Conservation (phyloP, 139 green algal genomes). For the Chlorokybus atmophyticus region DNA sequence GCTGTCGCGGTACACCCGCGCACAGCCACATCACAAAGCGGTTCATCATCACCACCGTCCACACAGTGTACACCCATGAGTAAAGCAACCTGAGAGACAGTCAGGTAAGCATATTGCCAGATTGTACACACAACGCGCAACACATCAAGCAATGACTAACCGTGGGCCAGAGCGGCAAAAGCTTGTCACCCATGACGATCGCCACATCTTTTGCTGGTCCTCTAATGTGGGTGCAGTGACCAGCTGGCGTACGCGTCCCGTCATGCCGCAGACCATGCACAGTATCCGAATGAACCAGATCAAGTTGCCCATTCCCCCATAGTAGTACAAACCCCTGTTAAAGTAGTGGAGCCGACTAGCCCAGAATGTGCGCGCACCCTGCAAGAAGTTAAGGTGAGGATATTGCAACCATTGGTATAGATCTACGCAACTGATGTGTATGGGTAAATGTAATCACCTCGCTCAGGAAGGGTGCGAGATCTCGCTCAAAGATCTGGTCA, state of each 20-base stretch:
- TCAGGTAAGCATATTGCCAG: too few species aligned
- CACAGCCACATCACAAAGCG: constrained; percentile 78
- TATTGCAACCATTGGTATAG: too few species aligned
- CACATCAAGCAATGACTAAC: too few species aligned
- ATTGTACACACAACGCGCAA: too few species aligned
- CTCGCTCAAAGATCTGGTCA: constrained; percentile 59
- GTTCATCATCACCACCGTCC: constrained; percentile 45
- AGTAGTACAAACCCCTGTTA: constrained; percentile 84
- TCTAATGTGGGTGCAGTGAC: constrained; percentile 64
- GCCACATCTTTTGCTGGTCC: constrained; percentile 54
- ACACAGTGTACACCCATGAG: too few species aligned
- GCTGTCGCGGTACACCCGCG: constrained; percentile 79
- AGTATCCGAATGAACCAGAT: constrained; percentile 13
- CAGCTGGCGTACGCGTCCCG: constrained; percentile 35
- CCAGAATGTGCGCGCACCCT: background rate
- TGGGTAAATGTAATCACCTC: too few species aligned
- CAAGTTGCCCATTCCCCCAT: constrained; percentile 73
- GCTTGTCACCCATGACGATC: too few species aligned
- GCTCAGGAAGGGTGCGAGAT: constrained; percentile 80
- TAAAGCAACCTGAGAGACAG: too few species aligned
- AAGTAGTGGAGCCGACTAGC: constrained; percentile 60
- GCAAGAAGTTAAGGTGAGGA: too few species aligned
- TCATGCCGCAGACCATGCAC: constrained; percentile 18
- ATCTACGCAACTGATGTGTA: too few species aligned
- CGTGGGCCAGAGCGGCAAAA: too few species aligned